phyloP scores from a whole-genome alignment of 1,139 yeast genomes.

The Hanseniaspora sp. region DNA sequence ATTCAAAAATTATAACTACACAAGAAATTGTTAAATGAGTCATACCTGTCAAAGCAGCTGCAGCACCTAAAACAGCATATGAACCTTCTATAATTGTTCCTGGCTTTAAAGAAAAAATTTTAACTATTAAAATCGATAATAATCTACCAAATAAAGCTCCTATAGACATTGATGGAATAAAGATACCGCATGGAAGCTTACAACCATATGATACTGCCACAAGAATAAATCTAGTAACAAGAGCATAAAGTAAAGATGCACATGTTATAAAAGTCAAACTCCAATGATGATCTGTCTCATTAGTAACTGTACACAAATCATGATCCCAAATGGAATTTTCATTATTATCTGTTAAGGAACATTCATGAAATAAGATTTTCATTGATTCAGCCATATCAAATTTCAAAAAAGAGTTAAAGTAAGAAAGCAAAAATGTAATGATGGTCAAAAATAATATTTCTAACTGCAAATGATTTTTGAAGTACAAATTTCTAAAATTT shows the following conservation, averaged over 20 bases:
- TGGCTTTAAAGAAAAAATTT: conserved; percentile 36
- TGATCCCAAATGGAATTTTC: conserved; percentile 34
- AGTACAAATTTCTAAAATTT: conserved; percentile 61
- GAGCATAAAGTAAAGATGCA: conserved; percentile 55
- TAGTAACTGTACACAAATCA: conserved; percentile 41
- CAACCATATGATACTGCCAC: conserved; percentile 83
- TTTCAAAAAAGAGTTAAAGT: conserved; percentile 68
- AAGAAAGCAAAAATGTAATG: conserved; percentile 66
- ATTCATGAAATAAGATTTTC: conserved; percentile 81
- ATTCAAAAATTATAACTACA: conserved; percentile 89
- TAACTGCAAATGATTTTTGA: conserved; percentile 44
- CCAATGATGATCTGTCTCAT: conserved; percentile 25
- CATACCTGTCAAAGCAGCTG: conserved; percentile 86
- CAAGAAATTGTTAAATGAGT: conserved; percentile 87
- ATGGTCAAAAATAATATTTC: conserved; percentile 63
- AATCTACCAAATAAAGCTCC: conserved; percentile 93
- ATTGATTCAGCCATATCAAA: conserved; percentile 92
- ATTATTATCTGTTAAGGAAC: conserved; percentile 35
- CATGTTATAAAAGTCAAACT: conserved; percentile 27
- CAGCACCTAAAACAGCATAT: conserved; percentile 95
- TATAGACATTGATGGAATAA: conserved; percentile 93
- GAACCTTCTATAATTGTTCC: conserved; percentile 80
- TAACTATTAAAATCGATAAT: conserved; percentile 46
- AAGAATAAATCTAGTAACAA: conserved; percentile 55
- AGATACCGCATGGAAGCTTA: conserved; percentile 89